Evolutionary conservation across 768 basidiomycete species (phyloP).

Genomic region (Mycena vitilis): DNA sequence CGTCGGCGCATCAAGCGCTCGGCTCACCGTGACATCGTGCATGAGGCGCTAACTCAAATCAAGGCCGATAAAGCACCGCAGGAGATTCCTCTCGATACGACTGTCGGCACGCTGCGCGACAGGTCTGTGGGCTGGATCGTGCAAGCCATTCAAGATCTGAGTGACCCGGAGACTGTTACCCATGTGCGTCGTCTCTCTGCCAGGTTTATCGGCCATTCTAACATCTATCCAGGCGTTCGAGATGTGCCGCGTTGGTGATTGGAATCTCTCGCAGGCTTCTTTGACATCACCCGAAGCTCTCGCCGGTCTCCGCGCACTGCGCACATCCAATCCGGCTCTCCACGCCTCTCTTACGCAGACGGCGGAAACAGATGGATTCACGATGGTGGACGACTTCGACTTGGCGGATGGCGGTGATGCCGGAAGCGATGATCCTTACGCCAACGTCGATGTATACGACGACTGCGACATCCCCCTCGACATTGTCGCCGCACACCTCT

Average conservation of each 20-base stretch:
- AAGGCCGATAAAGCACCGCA: too few species aligned
- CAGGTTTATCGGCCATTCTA: too few species aligned
- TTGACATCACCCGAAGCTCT: constrained; percentile 17
- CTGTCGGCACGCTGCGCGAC: too few species aligned
- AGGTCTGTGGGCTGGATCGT: too few species aligned
- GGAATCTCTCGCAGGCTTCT: constrained; percentile 5
- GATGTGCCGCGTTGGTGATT: constrained; percentile 13
- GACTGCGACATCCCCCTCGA: constrained; percentile 30
- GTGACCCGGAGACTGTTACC: too few species aligned
- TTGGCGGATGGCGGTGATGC: too few species aligned
- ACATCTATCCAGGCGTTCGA: constrained; percentile 16
- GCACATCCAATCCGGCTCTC: background rate
- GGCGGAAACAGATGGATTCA: too few species aligned
- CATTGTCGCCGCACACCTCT: background rate
- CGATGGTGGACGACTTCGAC: too few species aligned
- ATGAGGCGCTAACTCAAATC: too few species aligned
- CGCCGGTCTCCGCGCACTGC: constrained; percentile 10
- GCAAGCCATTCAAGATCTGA: background rate
- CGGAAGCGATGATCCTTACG: background rate
- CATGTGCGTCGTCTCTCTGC: too few species aligned
- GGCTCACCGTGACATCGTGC: too few species aligned
- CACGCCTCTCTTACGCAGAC: background rate
- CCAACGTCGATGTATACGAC: constrained; percentile 6
- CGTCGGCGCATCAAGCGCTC: constrained; percentile 23
- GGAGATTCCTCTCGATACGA: too few species aligned